Conservation (phyloP, 148 eudicot genomes). For the Rhododendron vialii region DNA sequence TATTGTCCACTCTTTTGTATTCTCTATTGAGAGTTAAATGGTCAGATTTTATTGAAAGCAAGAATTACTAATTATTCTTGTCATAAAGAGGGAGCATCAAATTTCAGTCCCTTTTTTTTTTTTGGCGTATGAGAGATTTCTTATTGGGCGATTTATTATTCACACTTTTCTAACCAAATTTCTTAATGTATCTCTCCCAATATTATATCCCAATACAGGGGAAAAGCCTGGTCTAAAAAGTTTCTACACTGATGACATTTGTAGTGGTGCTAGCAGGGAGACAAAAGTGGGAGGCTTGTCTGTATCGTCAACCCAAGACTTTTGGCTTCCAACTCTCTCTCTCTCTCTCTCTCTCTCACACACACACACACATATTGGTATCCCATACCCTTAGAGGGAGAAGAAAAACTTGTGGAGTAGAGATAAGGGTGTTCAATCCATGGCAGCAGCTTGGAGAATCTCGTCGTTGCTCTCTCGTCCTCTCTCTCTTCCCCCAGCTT, state of each 20-base stretch:
- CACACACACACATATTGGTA: too few relatives aligned
- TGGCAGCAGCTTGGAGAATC: slow-evolving; percentile 55
- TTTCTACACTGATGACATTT: too few relatives aligned
- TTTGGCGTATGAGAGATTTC: not conserved
- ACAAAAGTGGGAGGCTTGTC: not conserved
- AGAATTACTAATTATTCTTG: too few relatives aligned
- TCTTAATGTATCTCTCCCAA: too few relatives aligned
- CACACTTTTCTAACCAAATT: not conserved
- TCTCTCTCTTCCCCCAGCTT: slow-evolving; percentile 25
- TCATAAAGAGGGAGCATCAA: too few relatives aligned
- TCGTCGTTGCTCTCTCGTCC: slow-evolving; percentile 62
- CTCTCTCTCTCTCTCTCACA: not conserved
- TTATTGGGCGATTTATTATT: not conserved
- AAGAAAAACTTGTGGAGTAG: not conserved
- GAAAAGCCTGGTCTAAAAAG: too few relatives aligned
- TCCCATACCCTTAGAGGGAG: not conserved
- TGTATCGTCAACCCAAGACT: not conserved
- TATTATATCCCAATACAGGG: too few relatives aligned
- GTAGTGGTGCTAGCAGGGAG: not conserved
- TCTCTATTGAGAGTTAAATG: not conserved
- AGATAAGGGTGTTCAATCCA: slow-evolving; percentile 10
- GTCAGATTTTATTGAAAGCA: not conserved
- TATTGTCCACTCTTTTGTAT: not conserved
- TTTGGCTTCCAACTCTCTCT: not conserved
- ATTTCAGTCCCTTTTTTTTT: not conserved